Percentiles rank a stretch among this genome's conserved stretches.
These are phyloP conservation scores for Micractinium conductrix DNA, from an alignment of 139 green algal genomes.

Conservation along the genomic window DNA sequence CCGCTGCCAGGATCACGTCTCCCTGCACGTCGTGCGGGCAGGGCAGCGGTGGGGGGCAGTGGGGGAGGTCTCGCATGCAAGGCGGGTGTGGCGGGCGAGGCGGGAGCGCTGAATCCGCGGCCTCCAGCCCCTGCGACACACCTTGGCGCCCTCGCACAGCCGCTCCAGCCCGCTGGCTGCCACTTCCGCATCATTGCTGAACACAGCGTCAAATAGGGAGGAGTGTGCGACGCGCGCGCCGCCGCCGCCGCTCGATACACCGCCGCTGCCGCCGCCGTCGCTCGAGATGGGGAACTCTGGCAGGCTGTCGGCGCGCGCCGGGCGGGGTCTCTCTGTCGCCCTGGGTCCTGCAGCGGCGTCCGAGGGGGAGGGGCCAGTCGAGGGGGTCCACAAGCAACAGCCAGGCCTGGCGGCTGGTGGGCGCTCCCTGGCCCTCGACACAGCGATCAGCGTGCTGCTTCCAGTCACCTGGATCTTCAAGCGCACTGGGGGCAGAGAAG, in stretches of 20 bases:
- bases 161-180: not conserved
- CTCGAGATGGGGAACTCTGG: not conserved
- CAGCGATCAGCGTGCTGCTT: too few species aligned
- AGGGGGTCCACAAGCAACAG: too few species aligned
- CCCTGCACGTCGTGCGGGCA: not conserved
- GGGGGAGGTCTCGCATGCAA: not conserved
- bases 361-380: too few species aligned
- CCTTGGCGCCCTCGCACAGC: constrained; percentile 4
- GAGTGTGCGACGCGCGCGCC: not conserved
- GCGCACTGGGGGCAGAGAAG: too few species aligned
- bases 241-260: not conserved
- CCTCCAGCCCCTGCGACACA: too few species aligned
- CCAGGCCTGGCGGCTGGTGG: too few species aligned
- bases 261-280: not conserved
- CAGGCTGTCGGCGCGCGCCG: too few species aligned
- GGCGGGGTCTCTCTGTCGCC: too few species aligned
- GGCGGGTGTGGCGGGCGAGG: not conserved
- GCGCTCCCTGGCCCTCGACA: too few species aligned
- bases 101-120: too few species aligned
- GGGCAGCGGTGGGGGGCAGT: not conserved
- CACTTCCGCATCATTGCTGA: not conserved
- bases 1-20: not conserved
- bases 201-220: not conserved
- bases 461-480: too few species aligned
- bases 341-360: too few species aligned